Evolutionary conservation across 1,284 basidiomycete species (phyloP).

Genomic region (Tylopilus sp.): DNA sequence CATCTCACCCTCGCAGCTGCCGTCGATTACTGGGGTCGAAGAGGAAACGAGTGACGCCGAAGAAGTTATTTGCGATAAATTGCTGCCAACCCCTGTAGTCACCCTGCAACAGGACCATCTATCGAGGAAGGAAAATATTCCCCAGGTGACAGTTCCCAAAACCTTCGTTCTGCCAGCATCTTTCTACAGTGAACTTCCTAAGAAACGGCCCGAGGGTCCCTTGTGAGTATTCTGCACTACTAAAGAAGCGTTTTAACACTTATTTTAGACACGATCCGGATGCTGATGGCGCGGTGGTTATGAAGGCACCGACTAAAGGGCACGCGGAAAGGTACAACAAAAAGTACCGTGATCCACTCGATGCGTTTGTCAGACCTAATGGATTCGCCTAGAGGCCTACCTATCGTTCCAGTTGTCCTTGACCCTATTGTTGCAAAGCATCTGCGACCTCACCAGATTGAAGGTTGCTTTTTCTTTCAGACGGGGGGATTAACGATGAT

Average conservation of each 20-base stretch:
- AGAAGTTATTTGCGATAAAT: conserved; percentile 7
- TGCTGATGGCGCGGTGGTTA: conserved; percentile 76
- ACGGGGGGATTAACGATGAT: not conserved
- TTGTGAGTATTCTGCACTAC: conserved; percentile 42
- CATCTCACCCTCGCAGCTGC: conserved; percentile 48
- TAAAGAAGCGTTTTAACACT: conserved; percentile 9
- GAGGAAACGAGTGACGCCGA: conserved; percentile 26
- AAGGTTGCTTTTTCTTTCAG: conserved; percentile 57
- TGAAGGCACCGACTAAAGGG: conserved; percentile 73
- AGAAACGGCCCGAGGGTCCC: conserved; percentile 48
- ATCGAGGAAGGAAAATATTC: conserved; percentile 29
- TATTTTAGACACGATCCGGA: conserved; percentile 64
- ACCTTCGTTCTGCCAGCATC: conserved; percentile 54
- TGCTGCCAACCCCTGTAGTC: not conserved
- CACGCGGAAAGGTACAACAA: conserved; percentile 70
- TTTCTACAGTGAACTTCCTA: conserved; percentile 51
- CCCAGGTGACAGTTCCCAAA: conserved; percentile 22
- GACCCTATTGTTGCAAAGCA: conserved; percentile 80
- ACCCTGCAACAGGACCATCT: conserved; percentile 4
- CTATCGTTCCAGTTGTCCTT: conserved; percentile 85
- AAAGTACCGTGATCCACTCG: conserved; percentile 44
- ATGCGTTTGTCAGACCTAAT: conserved; percentile 12
- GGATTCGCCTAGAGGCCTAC: conserved; percentile 41
- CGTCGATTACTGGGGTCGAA: conserved; percentile 39
- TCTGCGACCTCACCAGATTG: conserved; percentile 87